Percentiles rank a stretch among this genome's conserved stretches.
phyloP scores from a whole-genome alignment of 116 monocot species.

The Cymodocea nodosa region DNA sequence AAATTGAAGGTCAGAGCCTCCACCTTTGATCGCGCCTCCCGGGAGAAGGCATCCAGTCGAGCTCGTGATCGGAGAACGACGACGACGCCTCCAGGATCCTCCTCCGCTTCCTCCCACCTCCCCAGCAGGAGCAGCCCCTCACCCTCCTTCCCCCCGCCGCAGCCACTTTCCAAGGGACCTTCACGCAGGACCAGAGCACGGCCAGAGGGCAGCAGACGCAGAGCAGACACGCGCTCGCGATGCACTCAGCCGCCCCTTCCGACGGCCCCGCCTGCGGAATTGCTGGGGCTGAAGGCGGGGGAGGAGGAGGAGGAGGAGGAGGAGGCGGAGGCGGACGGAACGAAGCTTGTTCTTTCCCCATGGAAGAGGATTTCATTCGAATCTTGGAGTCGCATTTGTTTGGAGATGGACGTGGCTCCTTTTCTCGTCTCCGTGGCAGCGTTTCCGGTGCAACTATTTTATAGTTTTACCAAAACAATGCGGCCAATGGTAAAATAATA shows the following conservation, averaged over 20 bases:
- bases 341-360: not conserved
- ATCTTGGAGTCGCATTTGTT: too few species aligned
- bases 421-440: too few species aligned
- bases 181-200: constrained; percentile 7
- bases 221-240: constrained; percentile 8
- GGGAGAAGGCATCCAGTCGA: not conserved
- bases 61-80: constrained; percentile 15
- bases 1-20: too few species aligned
- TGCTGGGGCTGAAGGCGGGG: not conserved
- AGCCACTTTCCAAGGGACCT: not conserved
- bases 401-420: too few species aligned
- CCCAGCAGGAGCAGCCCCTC: not conserved
- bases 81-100: constrained; percentile 13
- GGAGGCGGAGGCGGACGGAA: not conserved
- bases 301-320: not conserved
- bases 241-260: constrained; percentile 4
- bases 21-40: too few species aligned
- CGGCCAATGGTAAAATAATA: too few species aligned
- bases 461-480: too few species aligned
- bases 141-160: not conserved
- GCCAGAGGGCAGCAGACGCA: constrained; percentile 6
- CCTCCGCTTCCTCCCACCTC: not conserved
- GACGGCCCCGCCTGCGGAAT: not conserved
- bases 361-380: not conserved
- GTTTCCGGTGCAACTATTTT: too few species aligned